Evolutionary conservation across 2,329 filamentous ascomycete genomes (phyloP), one percentile per base, ranked within the genome.

Genomic region (Sphaceloma murrayae): DNA sequence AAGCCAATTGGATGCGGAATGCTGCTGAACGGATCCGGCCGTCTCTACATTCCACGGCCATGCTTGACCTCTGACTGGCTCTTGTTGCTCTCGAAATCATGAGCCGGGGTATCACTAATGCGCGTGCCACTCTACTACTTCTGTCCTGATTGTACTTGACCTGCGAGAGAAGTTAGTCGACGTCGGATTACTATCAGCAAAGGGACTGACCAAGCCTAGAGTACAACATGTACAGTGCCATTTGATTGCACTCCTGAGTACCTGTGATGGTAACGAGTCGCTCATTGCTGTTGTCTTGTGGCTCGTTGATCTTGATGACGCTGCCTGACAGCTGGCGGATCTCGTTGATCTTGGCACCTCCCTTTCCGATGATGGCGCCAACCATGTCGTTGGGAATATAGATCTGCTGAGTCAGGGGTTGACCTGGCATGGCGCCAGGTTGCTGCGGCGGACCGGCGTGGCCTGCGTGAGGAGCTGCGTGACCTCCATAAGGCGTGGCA

Each of bases 381-480:
- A 98, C 91, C 91, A 98, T 96, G 59, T 98, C 91, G 61, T 98
- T 98, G 47, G 91, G 91, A 56, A 98, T 98, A 68, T 84, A 98
- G 54, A 98, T 98, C 66, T 98, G 91, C 66, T 98, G 91, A 2
- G 91, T 98, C 58, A 96, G 72, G 40, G 88, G 86, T 52, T 85
- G 81, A 42, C 85, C 85, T 30, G 83, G 80, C 56, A 88, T 73
- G 66, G 78, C 77, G 13, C 77, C 77, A 6, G 85, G 82, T 57
- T 85, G 82, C 50, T 78, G 77, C 40, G 83, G 80, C 44, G 82
- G 80, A 16, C 78, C 82, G 49, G 77, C 80, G 55, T 80, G 78
- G 21, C 61, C 61, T 34, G 75, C 70, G 51, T 58, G 75, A 58
- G 56, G 70, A 61, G 55, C 77, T 47, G 81, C 77, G 52, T 78